Evolutionary conservation across 192 early-diverging fungal species (phyloP), one percentile per base, ranked within the genome.

Genomic region (Borealophlyctis nickersoniae): DNA sequence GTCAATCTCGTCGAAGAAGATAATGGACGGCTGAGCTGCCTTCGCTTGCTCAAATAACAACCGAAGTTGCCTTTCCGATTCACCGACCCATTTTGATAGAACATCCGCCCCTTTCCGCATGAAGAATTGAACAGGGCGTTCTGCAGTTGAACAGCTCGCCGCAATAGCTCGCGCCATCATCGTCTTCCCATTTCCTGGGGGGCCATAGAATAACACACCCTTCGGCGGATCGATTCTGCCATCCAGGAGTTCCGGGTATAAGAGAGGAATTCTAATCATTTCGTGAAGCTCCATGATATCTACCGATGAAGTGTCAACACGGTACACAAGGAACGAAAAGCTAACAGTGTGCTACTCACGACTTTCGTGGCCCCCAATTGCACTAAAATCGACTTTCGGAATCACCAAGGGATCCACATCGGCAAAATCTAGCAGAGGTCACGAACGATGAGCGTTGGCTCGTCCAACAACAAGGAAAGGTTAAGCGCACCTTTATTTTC

Each of bases 1-100:
- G 55, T 91, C 89, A 66, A 91, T 89, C 70, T 91, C 89, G 62
- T 91, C 89, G 70, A 91, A 91, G 63, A 91, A 91, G 16, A 91
- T 91, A 55, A 91, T 88, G 31, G 73, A 71, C 0, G 87, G 89
- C 55, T 91, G 85, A 68, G 73, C 83, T 2, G 80, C 77, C 56
- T 80, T 79, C 19, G 89, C 89, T 51, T 89, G 76, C 29, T 89
- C 87, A 66, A 90, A 90, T 5, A 90, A 63, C 33, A 84, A 52
- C 27, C 80, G 66, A 27, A 90, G 67, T 48, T 88, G 85, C 52
- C 84, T 67, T 56, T 90, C 89, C 11, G 81, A 77, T 39, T 89
- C 88, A 2, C 88, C 89, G 22, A 89, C 87, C 88, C 88, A 91
- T 53, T 91, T 91, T 24, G 75, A 79, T 23, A 89, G 69, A 29